These are phyloP conservation scores for Clausena lansium DNA, from an alignment of 345 rosid genomes.

Conservation along the genomic window DNA sequence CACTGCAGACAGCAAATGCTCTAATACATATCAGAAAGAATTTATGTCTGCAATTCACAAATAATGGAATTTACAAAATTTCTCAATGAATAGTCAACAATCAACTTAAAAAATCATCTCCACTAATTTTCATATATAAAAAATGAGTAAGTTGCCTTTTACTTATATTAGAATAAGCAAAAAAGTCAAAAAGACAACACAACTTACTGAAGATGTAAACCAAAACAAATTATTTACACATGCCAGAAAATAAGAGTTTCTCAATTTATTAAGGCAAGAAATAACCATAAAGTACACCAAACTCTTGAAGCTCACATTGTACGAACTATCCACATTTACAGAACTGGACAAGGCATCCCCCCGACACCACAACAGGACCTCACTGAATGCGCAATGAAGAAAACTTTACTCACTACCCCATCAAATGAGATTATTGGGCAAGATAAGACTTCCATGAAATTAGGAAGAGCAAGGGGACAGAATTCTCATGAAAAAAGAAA, in stretches of 20 bases:
- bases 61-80: background rate
- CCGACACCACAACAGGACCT: slow-evolving; percentile 36
- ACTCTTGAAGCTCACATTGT: slow-evolving; percentile 60
- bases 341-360: slow-evolving; percentile 30
- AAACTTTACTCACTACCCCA: background rate
- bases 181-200: background rate
- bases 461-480: background rate
- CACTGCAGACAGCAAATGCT: background rate
- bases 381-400: slow-evolving; percentile 7
- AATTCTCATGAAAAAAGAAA: background rate
- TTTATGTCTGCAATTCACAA: background rate
- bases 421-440: background rate
- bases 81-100: background rate
- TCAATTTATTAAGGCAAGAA: slow-evolving; percentile 4
- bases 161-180: background rate
- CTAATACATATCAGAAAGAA: background rate
- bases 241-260: background rate
- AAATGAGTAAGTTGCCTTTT: background rate
- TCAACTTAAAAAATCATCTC: background rate
- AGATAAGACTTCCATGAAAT: background rate
- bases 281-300: slow-evolving; percentile 85
- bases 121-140: background rate
- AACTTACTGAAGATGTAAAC: background rate
- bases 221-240: background rate
- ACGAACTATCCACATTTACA: slow-evolving; percentile 37